Percentiles rank a stretch among this genome's conserved stretches.
phyloP scores from a whole-genome alignment of 192 early-diverging fungal species.

The Coemansia sp. region DNA sequence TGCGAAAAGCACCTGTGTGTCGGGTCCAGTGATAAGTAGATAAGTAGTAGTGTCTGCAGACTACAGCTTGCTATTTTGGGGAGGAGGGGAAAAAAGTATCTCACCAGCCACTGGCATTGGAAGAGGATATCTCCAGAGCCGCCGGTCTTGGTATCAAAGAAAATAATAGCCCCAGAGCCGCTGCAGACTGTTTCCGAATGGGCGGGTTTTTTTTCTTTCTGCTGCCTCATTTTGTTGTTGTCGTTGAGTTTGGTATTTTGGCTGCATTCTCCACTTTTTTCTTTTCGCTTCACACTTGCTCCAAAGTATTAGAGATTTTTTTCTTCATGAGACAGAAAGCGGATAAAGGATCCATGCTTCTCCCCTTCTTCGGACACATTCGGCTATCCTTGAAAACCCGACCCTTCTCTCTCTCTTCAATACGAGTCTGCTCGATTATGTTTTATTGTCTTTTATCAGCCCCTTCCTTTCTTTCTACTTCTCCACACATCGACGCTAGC shows the following conservation, averaged over 20 bases:
- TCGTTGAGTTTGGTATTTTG: neutral
- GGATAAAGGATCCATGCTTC: neutral
- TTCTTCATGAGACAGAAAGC: neutral
- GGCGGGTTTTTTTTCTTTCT: slow-evolving; percentile 10
- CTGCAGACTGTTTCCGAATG: slow-evolving; percentile 10
- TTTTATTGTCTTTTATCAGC: neutral
- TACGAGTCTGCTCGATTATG: neutral
- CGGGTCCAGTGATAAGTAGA: neutral
- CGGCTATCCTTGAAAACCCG: neutral
- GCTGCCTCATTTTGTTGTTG: neutral
- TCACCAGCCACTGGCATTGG: slow-evolving; percentile 6
- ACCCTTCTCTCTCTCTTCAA: neutral
- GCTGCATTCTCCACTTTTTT: neutral
- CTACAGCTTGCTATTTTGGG: neutral
- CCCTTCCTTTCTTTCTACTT: neutral
- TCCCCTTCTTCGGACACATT: neutral
- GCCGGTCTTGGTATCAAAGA: neutral
- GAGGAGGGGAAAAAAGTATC: slow-evolving; percentile 2
- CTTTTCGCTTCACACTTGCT: neutral
- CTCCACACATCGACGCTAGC: too few species aligned
- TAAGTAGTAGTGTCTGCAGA: neutral
- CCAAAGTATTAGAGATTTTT: neutral
- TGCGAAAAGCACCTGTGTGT: neutral
- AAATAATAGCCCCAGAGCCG: slow-evolving; percentile 1
- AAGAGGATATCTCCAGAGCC: neutral